Evolutionary conservation across 441 rosid species (phyloP), one percentile per base, ranked within the genome.

Genomic region (Omphalea diandra): DNA sequence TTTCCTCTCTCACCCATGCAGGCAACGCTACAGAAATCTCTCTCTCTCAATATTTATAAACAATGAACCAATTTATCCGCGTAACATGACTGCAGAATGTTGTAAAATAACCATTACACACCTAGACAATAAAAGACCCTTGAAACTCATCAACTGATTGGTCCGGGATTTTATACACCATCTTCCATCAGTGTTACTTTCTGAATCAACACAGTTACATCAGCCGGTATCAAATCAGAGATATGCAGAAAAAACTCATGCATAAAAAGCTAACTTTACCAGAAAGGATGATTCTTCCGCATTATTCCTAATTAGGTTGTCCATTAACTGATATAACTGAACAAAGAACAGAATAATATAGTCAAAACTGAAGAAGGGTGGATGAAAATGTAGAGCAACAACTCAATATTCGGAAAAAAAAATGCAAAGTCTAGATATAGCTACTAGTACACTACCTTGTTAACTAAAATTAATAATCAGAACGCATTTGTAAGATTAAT

Each of bases 61-160:
- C 44, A 8, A 49, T 26, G 1, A 22, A 67, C 8, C 27, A 69
- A 52, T 20, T 6, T 33, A 56, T 59, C 50, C 43, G 74, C 53
- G 22, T 24, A 35, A 32, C 47, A 43, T 53, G 27, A 69, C 50
- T 64, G 44, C n/a, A 61, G 59, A 66, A 33, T 55, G 22, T n/a
- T 73, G 54, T 27, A 47, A 56, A 56, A 77, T 18, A 57, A 64
- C 55, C 46, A 47, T 71, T 68, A 68, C 72, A 65, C 80, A 91
- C 97, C 97, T 89, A 76, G 96, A 84, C 77, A 94, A 67, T 73
- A 91, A 73, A 72, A 94, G 91, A 77, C 97, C 94, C 50, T 84
- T 77, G 58, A 88, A 76, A 76, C 74, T 84, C 60, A 72, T 80
- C 68, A 60, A 81, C 71, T 84, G 86, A 73, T 83, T 84, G 38